These are phyloP conservation scores for Saturnispora ahearnii DNA, from an alignment of 805 yeast species.

Conservation along the genomic window DNA sequence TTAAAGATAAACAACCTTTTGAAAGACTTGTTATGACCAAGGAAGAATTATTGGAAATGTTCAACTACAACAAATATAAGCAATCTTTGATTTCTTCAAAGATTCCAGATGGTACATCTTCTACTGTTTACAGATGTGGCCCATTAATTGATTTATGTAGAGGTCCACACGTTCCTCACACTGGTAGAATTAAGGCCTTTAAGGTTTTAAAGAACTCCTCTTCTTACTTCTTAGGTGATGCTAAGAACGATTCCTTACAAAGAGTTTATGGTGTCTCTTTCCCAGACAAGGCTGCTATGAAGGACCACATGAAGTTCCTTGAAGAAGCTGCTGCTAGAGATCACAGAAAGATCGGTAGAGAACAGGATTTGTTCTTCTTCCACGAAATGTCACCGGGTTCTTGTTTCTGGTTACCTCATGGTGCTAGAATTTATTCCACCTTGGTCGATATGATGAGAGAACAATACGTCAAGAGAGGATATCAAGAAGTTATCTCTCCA, in stretches of 20 bases:
- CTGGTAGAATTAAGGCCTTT: slow-evolving; percentile 92
- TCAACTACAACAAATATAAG: slow-evolving; percentile 91
- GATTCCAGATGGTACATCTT: slow-evolving; percentile 90
- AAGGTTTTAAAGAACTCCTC: slow-evolving; percentile 93
- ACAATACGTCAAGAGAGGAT: slow-evolving; percentile 90
- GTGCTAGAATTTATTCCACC: slow-evolving; percentile 92
- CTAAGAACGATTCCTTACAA: slow-evolving; percentile 88
- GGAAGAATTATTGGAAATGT: slow-evolving; percentile 87
- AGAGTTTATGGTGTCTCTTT: slow-evolving; percentile 96
- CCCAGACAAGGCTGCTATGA: slow-evolving; percentile 96
- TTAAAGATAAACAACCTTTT: slow-evolving; percentile 91
- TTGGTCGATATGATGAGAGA: slow-evolving; percentile 68
- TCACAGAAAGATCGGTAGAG: slow-evolving; percentile 93
- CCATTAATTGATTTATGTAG: slow-evolving; percentile 92
- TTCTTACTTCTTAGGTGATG: slow-evolving; percentile 90
- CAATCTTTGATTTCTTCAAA: slow-evolving; percentile 77
- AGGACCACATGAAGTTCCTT: slow-evolving; percentile 86
- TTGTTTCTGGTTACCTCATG: slow-evolving; percentile 98
- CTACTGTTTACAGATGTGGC: slow-evolving; percentile 98
- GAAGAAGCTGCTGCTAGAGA: slow-evolving; percentile 95
- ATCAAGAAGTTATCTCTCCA: slow-evolving; percentile 97
- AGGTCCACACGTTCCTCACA: slow-evolving; percentile 97
- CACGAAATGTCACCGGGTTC: slow-evolving; percentile 97
- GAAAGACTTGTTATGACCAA: slow-evolving; percentile 89
- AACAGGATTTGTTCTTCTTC: slow-evolving; percentile 92